Conservation (phyloP, 1,284 basidiomycete genomes). For the Cryptococcus sp. region DNA sequence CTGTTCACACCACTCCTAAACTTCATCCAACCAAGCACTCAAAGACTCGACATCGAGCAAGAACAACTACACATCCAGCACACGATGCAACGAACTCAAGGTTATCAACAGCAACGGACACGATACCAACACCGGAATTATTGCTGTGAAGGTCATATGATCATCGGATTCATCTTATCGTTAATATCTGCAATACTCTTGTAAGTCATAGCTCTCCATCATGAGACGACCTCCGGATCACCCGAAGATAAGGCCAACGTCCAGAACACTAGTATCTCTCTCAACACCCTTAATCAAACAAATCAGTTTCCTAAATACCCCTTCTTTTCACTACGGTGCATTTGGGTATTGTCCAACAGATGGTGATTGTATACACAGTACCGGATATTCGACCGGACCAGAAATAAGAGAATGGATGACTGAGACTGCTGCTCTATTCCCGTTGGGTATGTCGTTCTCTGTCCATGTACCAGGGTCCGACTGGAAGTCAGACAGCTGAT, state of each 20-base stretch:
- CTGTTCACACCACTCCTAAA: too few relatives aligned
- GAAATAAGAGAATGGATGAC: constrained; percentile 23
- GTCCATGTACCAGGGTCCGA: too few relatives aligned
- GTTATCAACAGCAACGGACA: too few relatives aligned
- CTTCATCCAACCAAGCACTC: too few relatives aligned
- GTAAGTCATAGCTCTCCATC: constrained; percentile 13
- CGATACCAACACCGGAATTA: constrained; percentile 19
- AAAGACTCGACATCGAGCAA: too few relatives aligned
- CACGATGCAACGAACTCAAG: too few relatives aligned
- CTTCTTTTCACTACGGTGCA: constrained; percentile 14
- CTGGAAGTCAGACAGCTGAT: neutral
- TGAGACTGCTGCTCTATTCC: constrained; percentile 20
- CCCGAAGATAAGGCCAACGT: neutral
- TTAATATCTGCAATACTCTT: constrained; percentile 14
- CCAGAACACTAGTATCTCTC: constrained; percentile 24
- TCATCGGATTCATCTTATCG: constrained; percentile 25
- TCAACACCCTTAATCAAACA: constrained; percentile 27
- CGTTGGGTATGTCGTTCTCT: too few relatives aligned
- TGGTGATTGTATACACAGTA: too few relatives aligned
- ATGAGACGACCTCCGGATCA: neutral
- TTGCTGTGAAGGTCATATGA: constrained; percentile 29
- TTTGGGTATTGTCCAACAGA: constrained; percentile 29
- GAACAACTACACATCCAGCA: too few relatives aligned
- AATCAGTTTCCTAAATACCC: constrained; percentile 19
- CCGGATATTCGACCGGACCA: constrained; percentile 1